Percentiles rank a stretch among this genome's conserved stretches.
phyloP scores from a whole-genome alignment of 1,139 yeast species.

The Debaryomyces psychrophilus region DNA sequence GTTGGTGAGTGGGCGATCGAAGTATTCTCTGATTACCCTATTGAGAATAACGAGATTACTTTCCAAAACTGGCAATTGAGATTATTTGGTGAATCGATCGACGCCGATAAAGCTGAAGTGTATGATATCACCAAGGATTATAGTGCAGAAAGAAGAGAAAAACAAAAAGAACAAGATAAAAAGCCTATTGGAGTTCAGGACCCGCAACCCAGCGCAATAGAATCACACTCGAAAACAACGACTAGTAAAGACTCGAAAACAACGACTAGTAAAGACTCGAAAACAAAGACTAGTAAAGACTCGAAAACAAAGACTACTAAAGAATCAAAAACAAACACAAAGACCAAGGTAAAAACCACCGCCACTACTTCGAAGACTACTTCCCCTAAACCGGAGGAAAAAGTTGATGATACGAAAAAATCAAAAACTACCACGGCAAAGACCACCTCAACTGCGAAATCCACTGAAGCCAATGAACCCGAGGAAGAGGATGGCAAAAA shows the following conservation, averaged over 20 bases:
- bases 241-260: slow-evolving; percentile 2
- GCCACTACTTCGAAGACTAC: slow-evolving; percentile 12
- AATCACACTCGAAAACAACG: neutral
- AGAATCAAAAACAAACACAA: slow-evolving; percentile 1
- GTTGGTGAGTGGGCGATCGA: slow-evolving; percentile 81
- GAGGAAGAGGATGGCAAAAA: slow-evolving; percentile 37
- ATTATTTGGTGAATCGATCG: slow-evolving; percentile 79
- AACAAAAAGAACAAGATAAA: slow-evolving; percentile 18
- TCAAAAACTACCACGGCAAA: slow-evolving; percentile 6
- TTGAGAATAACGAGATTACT: slow-evolving; percentile 39
- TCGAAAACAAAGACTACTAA: no score
- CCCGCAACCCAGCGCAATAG: slow-evolving; percentile 4
- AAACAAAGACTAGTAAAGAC: neutral
- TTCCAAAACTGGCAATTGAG: slow-evolving; percentile 76
- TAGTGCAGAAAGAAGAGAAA: slow-evolving; percentile 41
- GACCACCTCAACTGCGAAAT: slow-evolving; percentile 2
- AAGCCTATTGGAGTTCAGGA: slow-evolving; percentile 9
- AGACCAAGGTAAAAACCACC: slow-evolving; percentile 7
- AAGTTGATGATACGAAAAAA: slow-evolving; percentile 10
- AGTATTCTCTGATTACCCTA: slow-evolving; percentile 42
- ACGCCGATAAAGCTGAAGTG: slow-evolving; percentile 59
- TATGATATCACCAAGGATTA: slow-evolving; percentile 46
- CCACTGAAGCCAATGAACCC: slow-evolving; percentile 17
- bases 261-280: slow-evolving; percentile 3
- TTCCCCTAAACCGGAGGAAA: slow-evolving; percentile 11